Base-by-base conservation (phyloP, 2,329 filamentous ascomycete genomes). In the Claviceps paspali region DNA sequence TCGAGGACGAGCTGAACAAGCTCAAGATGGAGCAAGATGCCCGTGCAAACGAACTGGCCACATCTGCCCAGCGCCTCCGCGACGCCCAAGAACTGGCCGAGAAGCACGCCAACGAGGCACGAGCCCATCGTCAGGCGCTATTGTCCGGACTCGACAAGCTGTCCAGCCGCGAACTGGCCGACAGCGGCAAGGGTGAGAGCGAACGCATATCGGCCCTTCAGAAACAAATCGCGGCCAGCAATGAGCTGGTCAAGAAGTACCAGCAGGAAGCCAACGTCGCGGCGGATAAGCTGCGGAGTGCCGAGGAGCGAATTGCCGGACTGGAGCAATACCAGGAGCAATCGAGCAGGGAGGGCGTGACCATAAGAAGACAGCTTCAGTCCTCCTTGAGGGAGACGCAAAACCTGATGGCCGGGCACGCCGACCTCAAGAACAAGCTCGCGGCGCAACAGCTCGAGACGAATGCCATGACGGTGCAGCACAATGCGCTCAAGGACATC, bases 251-350 rank as follows among this genome's bases (percentile, higher is more conserved):
- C 21, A 82, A 81, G 56, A 85, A 85, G 51, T 93, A 94, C 48
- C 86, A 95, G 55, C 70, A 79, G 42, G 87, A 92, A 41, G 88
- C 87, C 1, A 85, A 98, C 55, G 63, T 69, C 19, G 86, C 87
- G 3, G 81, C 85, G 0, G 86, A 95, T 52, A 92, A 87, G 54
- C 68, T 98, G 37, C 81, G 91, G 37, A 81, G 81, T 41, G 91
- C 91, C 3, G 92, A 98, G 60, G 92, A 96, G 62, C 79, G 91
- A 29, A 96, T 98, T 55, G 92, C 91, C 5, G 91, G 91, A 6
- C 70, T 98, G 3, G 91, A 98, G 57, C 84, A 86, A 21, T 96
- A 96, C 56, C 91, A 98, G 60, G 91, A 98, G 54, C 91, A 98
- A 59, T 82, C 87, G 4, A 96, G 87, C 57, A 76, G 91, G 31